Evolutionary conservation across 345 rosid genomes (phyloP), one percentile per base, ranked within the genome.

Genomic region (Balakata baccata): DNA sequence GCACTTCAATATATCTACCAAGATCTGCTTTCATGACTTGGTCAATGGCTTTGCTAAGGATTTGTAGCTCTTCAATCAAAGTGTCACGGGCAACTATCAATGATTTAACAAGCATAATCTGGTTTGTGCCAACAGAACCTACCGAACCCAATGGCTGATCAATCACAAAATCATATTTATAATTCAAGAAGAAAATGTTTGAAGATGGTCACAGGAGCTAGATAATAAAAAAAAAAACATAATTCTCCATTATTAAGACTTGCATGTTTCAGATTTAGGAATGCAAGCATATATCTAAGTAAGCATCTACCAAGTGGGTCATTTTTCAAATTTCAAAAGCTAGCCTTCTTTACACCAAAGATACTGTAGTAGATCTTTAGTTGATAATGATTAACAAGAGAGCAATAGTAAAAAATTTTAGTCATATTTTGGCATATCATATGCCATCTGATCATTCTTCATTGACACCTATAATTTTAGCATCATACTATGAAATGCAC

Each of bases 1-100:
- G 77, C 77, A 79, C 78, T 69, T 83, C 83, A 77, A 47, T 75
- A 70, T 76, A 81, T 75, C 50, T 49, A 80, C 65, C 83, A 51
- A 77, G 64, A 77, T 83, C 87, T 63, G 62, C 84, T 73, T 57
- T 79, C 43, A 80, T 58, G 34, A 2, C 34, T 29, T 29, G 34
- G 34, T 29, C 34, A 29, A 29, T 29, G 47, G 83, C 89, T 75
- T 81, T 79, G 87, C 98, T 77, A 71, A 92, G 88, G 72, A 77
- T 89, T 75, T 81, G 81, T 79, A 95, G 82, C 76, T 89, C 94
- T 78, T 78, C 90, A 13, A 92, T 79, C 77, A 89, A 80, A 74
- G 82, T 74, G 69, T 85, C 88, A 18, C 92, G 91, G 67, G 97
- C 85, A 81, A 80, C 78, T 69, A 92, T 74, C 75, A 95, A 80